These are phyloP conservation scores for Ananas comosus DNA, from an alignment of 176 grass and related monocot genomes.

Conservation along the genomic window DNA sequence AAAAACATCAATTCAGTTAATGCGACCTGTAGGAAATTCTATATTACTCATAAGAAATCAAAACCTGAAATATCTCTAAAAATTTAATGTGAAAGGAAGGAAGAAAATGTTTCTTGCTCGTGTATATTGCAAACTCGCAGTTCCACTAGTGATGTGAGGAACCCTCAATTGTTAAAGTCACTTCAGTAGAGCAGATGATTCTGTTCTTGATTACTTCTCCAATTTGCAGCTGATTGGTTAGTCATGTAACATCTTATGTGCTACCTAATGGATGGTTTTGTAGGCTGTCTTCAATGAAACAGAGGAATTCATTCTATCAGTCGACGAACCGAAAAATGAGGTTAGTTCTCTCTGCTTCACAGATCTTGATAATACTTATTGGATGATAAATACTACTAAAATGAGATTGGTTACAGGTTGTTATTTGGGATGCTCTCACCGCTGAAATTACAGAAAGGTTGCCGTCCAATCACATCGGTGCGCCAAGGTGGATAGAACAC, in stretches of 20 bases:
- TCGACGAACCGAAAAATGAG: conserved; percentile 76
- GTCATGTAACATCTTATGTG: background rate
- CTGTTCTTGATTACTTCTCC: background rate
- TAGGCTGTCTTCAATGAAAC: conserved; percentile 85
- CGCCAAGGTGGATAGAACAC: conserved; percentile 74
- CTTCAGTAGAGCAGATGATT: background rate
- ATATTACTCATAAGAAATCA: no score
- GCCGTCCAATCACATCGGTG: conserved; percentile 61
- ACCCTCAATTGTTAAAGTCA: no score
- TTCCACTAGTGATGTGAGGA: no score
- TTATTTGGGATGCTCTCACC: conserved; percentile 77
- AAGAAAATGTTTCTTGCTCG: no score
- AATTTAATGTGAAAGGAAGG: no score
- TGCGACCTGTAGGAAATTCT: no score
- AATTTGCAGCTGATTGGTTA: background rate
- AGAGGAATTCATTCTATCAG: conserved; percentile 75
- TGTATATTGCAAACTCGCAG: no score
- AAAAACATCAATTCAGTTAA: no score
- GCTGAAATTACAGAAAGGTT: conserved; percentile 60
- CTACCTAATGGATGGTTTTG: conserved; percentile 2
- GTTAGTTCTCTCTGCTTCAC: conserved; percentile 22
- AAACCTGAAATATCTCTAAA: no score
- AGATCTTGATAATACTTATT: background rate
- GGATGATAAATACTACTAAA: conserved; percentile 1
- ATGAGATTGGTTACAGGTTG: conserved; percentile 37